These are phyloP conservation scores for Brasenia schreberi DNA, from an alignment of 164 flowering plant genomes.

Conservation along the genomic window DNA sequence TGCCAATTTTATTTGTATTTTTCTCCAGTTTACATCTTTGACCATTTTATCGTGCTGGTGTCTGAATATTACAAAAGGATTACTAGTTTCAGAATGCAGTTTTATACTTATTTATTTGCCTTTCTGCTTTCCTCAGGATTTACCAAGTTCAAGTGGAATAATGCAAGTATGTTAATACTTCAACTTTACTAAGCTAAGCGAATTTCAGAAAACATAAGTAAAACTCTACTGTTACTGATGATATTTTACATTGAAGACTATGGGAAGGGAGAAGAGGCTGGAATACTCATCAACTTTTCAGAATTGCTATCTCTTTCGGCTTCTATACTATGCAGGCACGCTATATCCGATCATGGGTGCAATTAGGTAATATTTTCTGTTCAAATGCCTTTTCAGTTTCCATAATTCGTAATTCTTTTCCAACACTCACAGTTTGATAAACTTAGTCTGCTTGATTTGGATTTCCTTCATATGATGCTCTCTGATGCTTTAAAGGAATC, in stretches of 20 bases:
- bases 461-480: too few species aligned
- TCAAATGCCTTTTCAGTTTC: background rate
- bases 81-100: background rate
- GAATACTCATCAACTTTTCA: slow-evolving; percentile 87
- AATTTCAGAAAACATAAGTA: background rate
- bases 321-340: slow-evolving; percentile 89
- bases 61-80: background rate
- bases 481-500: too few species aligned
- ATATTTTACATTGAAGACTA: slow-evolving; percentile 37
- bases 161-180: slow-evolving; percentile 68
- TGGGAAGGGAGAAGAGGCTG: slow-evolving; percentile 92
- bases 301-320: slow-evolving; percentile 72
- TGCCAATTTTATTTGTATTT: background rate
- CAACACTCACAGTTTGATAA: background rate
- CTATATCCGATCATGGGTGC: slow-evolving; percentile 98
- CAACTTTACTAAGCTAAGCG: background rate
- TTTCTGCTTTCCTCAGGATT: slow-evolving; percentile 38
- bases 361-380: slow-evolving; percentile 43
- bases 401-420: too few species aligned
- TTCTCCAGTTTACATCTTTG: background rate
- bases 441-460: background rate
- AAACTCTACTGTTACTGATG: background rate
- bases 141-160: slow-evolving; percentile 89
- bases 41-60: background rate
- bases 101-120: background rate